Evolutionary conservation across 345 rosid species (phyloP).

Genomic region (Melaleuca quinquenervia): DNA sequence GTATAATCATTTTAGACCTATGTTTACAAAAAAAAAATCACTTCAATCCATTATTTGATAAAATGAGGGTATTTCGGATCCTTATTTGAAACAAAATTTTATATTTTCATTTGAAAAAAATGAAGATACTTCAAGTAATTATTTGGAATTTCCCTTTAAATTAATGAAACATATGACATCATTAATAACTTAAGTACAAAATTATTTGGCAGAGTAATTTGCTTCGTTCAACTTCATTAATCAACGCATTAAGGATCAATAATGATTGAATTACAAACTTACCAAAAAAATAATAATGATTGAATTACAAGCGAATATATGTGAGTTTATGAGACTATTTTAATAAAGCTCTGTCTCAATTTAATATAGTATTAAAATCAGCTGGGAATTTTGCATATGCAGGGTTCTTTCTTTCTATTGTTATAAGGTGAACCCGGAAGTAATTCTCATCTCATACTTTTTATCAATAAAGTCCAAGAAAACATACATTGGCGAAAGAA

Average conservation of each 20-base stretch:
- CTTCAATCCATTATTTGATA: no score
- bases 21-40: no score
- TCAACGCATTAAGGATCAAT: background rate
- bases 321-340: background rate
- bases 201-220: no score
- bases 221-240: no score
- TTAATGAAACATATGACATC: background rate
- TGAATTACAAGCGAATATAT: background rate
- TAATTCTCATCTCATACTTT: no score
- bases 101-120: no score
- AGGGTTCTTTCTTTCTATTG: background rate
- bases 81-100: no score
- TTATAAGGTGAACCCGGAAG: background rate
- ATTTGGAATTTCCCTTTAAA: no score
- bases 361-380: background rate
- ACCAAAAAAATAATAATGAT: no score
- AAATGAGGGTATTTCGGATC: no score
- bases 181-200: background rate
- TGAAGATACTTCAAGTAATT: no score
- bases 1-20: no score
- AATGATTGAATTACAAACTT: background rate
- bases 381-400: background rate
- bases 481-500: background rate
- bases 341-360: background rate
- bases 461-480: background rate